A percentile compares a stretch with the other conserved stretches of the same genome.
These are phyloP conservation scores for Chlamydomonas sphaeroides DNA, from an alignment of 139 green algal genomes.

Conservation along the genomic window DNA sequence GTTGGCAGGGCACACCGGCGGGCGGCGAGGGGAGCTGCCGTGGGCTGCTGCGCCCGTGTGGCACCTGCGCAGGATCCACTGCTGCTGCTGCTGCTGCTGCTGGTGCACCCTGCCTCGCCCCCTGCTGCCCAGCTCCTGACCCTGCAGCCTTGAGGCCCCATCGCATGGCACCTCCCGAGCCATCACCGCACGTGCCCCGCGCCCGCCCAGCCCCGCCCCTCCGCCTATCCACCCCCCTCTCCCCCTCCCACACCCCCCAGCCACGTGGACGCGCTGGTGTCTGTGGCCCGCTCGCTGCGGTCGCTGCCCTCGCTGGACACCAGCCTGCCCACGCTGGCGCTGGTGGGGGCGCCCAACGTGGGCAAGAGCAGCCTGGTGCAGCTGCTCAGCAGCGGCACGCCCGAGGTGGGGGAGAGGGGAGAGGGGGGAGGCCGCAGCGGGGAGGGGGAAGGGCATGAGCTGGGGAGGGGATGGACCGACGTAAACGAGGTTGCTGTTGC, in stretches of 20 bases:
- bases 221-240: background rate
- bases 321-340: slow-evolving; percentile 81
- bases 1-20: too few species aligned
- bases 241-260: background rate
- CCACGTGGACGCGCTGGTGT: slow-evolving; percentile 31
- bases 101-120: background rate
- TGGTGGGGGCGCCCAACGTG: slow-evolving; percentile 91
- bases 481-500: too few species aligned
- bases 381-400: slow-evolving; percentile 78
- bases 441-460: too few species aligned
- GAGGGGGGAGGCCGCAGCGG: background rate
- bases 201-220: background rate
- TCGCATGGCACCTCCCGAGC: background rate
- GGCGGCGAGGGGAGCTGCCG: too few species aligned
- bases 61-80: too few species aligned
- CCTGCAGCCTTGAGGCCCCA: too few species aligned
- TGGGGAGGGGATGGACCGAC: too few species aligned
- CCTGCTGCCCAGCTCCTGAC: too few species aligned
- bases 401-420: slow-evolving; percentile 32
- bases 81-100: too few species aligned
- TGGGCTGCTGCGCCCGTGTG: too few species aligned
- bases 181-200: background rate
- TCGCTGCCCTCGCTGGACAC: slow-evolving; percentile 88
- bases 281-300: slow-evolving; percentile 78
- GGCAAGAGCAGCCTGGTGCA: slow-evolving; percentile 94